These are phyloP conservation scores for Lizonia empirigonia DNA, from an alignment of 2,329 filamentous ascomycete genomes.

Conservation along the genomic window DNA sequence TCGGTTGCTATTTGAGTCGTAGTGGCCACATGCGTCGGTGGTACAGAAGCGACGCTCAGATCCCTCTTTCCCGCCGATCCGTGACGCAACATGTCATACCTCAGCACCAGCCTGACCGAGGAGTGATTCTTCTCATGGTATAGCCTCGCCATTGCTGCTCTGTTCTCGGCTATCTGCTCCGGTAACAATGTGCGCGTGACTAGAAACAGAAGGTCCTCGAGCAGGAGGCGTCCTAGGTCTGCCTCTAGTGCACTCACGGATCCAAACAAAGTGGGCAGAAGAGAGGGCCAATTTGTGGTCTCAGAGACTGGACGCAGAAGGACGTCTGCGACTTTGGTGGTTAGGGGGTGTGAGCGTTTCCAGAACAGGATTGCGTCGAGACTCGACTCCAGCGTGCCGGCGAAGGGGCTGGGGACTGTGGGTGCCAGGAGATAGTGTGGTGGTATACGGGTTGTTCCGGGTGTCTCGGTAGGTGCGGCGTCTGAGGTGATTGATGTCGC, in stretches of 20 bases:
- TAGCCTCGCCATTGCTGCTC: slow-evolving; percentile 23
- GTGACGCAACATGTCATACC: slow-evolving; percentile 37
- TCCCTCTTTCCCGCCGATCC: slow-evolving; percentile 11
- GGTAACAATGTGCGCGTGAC: slow-evolving; percentile 34
- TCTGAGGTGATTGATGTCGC: not conserved
- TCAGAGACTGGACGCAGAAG: slow-evolving; percentile 13
- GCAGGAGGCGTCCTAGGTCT: not conserved
- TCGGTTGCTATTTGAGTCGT: not conserved
- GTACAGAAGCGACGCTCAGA: slow-evolving; percentile 15
- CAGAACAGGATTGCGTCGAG: slow-evolving; percentile 32
- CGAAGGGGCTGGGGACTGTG: slow-evolving; percentile 31
- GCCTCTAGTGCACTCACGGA: not conserved
- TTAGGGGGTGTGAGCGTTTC: not conserved
- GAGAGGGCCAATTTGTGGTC: slow-evolving; percentile 20
- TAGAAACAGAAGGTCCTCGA: slow-evolving; percentile 31
- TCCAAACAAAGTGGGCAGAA: slow-evolving; percentile 11
- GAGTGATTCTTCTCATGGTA: slow-evolving; percentile 30
- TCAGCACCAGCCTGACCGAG: slow-evolving; percentile 24
- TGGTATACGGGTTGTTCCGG: slow-evolving; percentile 8
- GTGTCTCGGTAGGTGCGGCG: not conserved
- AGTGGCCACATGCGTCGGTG: not conserved
- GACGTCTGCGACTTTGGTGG: slow-evolving; percentile 3
- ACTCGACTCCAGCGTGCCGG: slow-evolving; percentile 27
- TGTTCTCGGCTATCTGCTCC: slow-evolving; percentile 34
- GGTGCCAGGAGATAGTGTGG: slow-evolving; percentile 26